A percentile compares a stretch with the other conserved stretches of the same genome.
Conservation (phyloP, 2,329 filamentous ascomycete species). For the Diaporthe vexans region DNA sequence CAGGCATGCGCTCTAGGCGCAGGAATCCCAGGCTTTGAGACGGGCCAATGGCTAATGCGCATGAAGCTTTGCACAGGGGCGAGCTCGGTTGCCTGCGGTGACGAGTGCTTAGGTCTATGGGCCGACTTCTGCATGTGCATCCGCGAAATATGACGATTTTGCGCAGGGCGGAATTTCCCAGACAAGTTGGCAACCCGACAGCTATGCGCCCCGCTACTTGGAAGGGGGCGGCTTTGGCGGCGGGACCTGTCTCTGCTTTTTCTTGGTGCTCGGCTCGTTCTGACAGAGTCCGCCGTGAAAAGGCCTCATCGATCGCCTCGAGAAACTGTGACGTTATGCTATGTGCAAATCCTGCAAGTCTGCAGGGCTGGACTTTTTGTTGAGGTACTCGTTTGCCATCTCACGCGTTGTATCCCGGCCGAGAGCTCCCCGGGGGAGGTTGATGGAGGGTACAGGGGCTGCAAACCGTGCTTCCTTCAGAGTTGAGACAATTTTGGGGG, state of each 20-base stretch:
- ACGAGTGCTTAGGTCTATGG: background rate
- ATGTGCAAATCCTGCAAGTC: background rate
- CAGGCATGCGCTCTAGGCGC: background rate
- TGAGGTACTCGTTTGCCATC: background rate
- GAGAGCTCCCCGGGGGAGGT: background rate
- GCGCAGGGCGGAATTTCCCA: background rate
- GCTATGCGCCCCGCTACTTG: background rate
- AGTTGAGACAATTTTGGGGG: background rate
- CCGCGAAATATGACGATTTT: background rate
- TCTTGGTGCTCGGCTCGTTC: background rate
- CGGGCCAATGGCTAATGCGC: background rate
- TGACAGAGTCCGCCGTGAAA: background rate
- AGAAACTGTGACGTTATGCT: background rate
- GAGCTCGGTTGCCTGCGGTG: background rate
- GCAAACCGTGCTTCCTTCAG: background rate
- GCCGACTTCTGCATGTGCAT: background rate
- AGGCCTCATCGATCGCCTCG: background rate
- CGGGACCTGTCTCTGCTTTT: background rate
- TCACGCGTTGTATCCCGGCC: background rate
- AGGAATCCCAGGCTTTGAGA: background rate
- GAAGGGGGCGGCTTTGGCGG: background rate
- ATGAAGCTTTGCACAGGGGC: background rate
- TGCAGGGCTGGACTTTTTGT: slow-evolving; percentile 6
- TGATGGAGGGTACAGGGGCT: slow-evolving; percentile 2
- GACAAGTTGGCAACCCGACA: background rate